Base-by-base conservation (phyloP, 2,329 filamentous ascomycete species). In the Atkinsonella texensis region DNA sequence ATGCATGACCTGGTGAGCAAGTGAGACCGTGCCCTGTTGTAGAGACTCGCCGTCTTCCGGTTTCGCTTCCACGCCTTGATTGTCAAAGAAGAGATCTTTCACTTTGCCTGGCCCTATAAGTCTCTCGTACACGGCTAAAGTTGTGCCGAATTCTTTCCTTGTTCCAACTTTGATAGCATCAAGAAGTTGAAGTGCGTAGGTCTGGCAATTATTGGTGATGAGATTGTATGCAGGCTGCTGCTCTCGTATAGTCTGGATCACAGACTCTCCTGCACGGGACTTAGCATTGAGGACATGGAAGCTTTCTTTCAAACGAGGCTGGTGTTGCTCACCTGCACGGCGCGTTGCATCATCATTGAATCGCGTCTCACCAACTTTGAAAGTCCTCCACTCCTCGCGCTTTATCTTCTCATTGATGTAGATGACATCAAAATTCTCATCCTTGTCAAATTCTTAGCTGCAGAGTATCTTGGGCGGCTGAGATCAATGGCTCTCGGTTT, bases 151-250 rank as follows among this genome's bases (percentile, higher is more conserved):
- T 46, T 79, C 68, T 43, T 68, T 71, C 52, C 72, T 70, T 12
- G 68, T 64, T 7, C 74, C 73, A 12, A 75, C 67, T 53, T 78
- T 74, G 52, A 80, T 76, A 32, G 74, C 73, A 52, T 80, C 75
- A 8, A 80, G 70, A 13, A 80, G 63, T 44, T 70, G 64, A 13
- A 78, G 58, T 0, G 75, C 77, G 53, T 75, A 80, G 17, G 75
- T 80, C 56, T 81, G 77, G 60, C 77, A 81, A 62, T 81, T 81
- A 61, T 81, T 81, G 55, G 68, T 74, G 59, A 81, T 79, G 51
- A 81, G 68, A 50, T 80, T 79, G 62, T 81, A 81, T 1, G 66
- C 73, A 0, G 76, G 70, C 10, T 70, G 68, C 48, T 65, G 70
- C 35, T 69, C 62, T 7, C 76, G 65, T 59, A 80, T 79, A 15